These are phyloP conservation scores for Ustulina deusta DNA, from an alignment of 2,329 filamentous ascomycete genomes.

Conservation along the genomic window DNA sequence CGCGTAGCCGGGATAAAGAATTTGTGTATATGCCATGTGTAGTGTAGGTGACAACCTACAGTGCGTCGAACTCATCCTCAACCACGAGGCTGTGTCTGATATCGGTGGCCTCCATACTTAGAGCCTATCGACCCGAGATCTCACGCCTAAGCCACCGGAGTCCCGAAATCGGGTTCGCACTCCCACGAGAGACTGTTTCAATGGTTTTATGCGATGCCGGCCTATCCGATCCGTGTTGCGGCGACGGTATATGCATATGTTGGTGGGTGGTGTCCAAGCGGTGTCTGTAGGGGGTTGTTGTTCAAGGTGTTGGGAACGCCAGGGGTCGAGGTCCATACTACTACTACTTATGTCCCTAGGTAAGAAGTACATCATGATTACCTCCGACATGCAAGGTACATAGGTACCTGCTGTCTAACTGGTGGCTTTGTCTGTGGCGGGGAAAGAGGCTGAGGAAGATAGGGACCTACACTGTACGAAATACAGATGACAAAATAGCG, in stretches of 20 bases:
- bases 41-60: slow-evolving; percentile 58
- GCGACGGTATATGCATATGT: neutral
- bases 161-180: neutral
- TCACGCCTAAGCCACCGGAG: neutral
- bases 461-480: too few species aligned
- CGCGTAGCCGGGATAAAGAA: neutral
- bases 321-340: too few species aligned
- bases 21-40: neutral
- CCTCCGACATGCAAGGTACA: too few species aligned
- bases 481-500: too few species aligned
- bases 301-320: too few species aligned
- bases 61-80: slow-evolving; percentile 67
- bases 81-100: slow-evolving; percentile 58
- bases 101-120: slow-evolving; percentile 47
- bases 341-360: too few species aligned
- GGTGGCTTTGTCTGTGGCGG: slow-evolving; percentile 22
- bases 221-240: neutral
- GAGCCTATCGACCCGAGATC: neutral
- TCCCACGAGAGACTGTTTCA: neutral
- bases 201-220: too few species aligned
- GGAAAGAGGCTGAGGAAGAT: slow-evolving; percentile 5
- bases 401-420: neutral
- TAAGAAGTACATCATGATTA: too few species aligned
- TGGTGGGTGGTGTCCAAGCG: neutral
- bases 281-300: neutral